Base-by-base conservation (phyloP, 352 stramenopile genomes). In the Aphanomyces stellatus region DNA sequence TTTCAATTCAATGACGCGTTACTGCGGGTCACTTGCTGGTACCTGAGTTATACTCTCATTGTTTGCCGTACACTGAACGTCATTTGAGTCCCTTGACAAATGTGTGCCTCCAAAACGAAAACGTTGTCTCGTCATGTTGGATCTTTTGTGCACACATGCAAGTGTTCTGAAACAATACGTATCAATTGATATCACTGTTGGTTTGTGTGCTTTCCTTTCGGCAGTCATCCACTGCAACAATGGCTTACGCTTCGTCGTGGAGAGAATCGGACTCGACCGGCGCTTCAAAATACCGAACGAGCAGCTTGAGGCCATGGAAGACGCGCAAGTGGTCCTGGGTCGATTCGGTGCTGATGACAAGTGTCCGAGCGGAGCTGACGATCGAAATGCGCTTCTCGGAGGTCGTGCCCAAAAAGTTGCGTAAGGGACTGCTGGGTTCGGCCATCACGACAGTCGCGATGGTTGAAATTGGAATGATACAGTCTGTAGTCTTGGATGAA, bases 341-440 rank as follows among this genome's bases (percentile, higher is more conserved):
- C 3, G 28, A 8, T 3, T 67, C 60, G 4, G 34, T 67, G 60
- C 60, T 67, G 17, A 67, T 31, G 41, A 49, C 31, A 25, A 67
- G 60, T 2, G 41, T 67, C 11, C 48, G 24, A 4, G 51, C 46
- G 4, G 46, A 55, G 27, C 60, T 67, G 11, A 59, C 41, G n/a
- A 67, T 67, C 17, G 35, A 25, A 42, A 67, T 67, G 8, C 34
- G n/a, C n/a, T 67, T 13, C 19, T 48, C 19, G 6, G 24, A 30
- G 22, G 27, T 19, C 2, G 28, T 15, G 22, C 60, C 46, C n/a
- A 57, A 41, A 40, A 57, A 51, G 42, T 25, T 43, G 6, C 60
- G 60, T 22, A 43, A 30, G 11, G 60, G 60, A 37, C 60, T 67
- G 22, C 3, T 30, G 2, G n/a, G 24, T 11, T 67, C 46, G 3